Evolutionary conservation across 1,284 basidiomycete species (phyloP).

Genomic region (Ustilago loliicola): DNA sequence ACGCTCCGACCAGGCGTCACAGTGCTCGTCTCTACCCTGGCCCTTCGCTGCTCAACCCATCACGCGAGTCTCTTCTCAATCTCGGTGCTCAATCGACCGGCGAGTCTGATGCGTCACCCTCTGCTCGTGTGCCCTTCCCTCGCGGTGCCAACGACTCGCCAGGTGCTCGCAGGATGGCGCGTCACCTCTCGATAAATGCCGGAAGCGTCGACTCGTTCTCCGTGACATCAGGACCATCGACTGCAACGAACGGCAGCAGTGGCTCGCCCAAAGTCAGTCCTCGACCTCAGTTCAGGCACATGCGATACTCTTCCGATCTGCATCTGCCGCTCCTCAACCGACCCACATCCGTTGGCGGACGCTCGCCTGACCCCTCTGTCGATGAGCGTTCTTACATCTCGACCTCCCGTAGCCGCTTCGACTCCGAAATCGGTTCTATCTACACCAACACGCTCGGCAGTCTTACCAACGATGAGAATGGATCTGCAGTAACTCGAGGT

Average conservation of each 20-base stretch:
- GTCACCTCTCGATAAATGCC: constrained; percentile 56
- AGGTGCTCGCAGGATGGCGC: constrained; percentile 44
- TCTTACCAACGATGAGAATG: constrained; percentile 49
- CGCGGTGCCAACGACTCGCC: constrained; percentile 54
- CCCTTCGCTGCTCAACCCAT: constrained; percentile 59
- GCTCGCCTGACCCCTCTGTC: constrained; percentile 36
- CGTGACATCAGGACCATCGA: constrained; percentile 29
- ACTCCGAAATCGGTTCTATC: constrained; percentile 61
- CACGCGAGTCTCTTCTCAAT: constrained; percentile 49
- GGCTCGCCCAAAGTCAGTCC: constrained; percentile 40
- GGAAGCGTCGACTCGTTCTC: constrained; percentile 34
- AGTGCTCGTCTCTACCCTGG: constrained; percentile 55
- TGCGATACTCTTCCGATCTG: constrained; percentile 63
- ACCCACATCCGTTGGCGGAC: constrained; percentile 20
- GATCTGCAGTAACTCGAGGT: constrained; percentile 26
- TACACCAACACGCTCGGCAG: constrained; percentile 62
- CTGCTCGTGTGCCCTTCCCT: constrained; percentile 58
- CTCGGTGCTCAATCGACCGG: constrained; percentile 17
- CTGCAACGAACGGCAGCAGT: constrained; percentile 20
- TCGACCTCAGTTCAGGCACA: constrained; percentile 52
- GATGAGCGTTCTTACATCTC: constrained; percentile 45
- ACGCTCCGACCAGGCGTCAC: constrained; percentile 54
- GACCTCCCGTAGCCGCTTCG: constrained; percentile 51
- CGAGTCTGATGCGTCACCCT: constrained; percentile 28
- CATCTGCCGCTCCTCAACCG: constrained; percentile 44